Conservation (phyloP, 768 basidiomycete species). For the Mycena vitilis region DNA sequence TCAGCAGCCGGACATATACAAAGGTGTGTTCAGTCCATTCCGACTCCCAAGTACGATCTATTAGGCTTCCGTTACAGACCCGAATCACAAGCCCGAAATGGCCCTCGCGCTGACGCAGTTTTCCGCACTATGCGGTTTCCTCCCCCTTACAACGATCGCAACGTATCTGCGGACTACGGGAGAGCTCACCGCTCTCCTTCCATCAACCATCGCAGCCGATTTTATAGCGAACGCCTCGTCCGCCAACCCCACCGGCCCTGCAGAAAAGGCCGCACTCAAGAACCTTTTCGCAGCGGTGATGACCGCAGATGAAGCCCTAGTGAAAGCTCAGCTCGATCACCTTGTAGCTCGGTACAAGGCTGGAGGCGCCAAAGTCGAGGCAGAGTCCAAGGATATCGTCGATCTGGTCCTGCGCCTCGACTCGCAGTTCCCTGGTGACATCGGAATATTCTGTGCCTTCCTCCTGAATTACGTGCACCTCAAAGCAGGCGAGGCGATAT, state of each 20-base stretch:
- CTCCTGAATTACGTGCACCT: slow-evolving; percentile 88
- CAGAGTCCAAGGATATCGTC: slow-evolving; percentile 57
- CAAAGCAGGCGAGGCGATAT: slow-evolving; percentile 89
- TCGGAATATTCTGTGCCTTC: slow-evolving; percentile 94
- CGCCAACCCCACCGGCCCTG: slow-evolving; percentile 53
- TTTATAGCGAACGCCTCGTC: slow-evolving; percentile 64
- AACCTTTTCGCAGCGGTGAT: slow-evolving; percentile 87
- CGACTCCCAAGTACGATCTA: background rate
- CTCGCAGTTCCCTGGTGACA: slow-evolving; percentile 88
- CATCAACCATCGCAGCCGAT: slow-evolving; percentile 58
- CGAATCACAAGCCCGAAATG: slow-evolving; percentile 99
- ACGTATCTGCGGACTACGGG: slow-evolving; percentile 73
- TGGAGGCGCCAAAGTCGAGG: slow-evolving; percentile 51
- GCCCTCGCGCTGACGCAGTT: slow-evolving; percentile 96
- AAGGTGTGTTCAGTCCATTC: slow-evolving; percentile 64
- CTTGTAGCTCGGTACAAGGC: slow-evolving; percentile 74
- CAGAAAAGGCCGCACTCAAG: slow-evolving; percentile 73
- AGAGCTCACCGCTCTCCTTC: slow-evolving; percentile 82
- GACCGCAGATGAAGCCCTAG: slow-evolving; percentile 69
- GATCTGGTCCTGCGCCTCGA: slow-evolving; percentile 74
- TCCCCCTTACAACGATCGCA: slow-evolving; percentile 81
- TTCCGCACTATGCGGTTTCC: slow-evolving; percentile 92
- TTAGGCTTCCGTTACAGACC: slow-evolving; percentile 61
- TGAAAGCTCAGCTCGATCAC: slow-evolving; percentile 64
- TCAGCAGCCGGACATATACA: slow-evolving; percentile 86